Evolutionary conservation across 805 yeast species (phyloP), one percentile per base, ranked within the genome.

Genomic region (Cyberlindnera misumaiensis): DNA sequence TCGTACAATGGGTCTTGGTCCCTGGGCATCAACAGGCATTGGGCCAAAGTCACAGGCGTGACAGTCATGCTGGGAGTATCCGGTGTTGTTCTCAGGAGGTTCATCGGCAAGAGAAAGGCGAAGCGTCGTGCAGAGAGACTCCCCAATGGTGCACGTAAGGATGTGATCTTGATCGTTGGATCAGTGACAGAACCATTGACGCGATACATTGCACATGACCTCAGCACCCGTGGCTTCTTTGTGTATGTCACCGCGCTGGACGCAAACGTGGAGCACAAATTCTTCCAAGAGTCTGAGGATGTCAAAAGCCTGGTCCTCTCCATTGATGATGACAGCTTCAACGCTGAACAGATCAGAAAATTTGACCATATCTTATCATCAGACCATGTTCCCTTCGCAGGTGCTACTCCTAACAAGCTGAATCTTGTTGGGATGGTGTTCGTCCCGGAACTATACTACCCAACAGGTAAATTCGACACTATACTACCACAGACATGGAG

Each of bases 191-290:
- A 83, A 45, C 86, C 87, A 1, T 62, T 84, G 40, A 77, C 86
- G 1, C 68, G 84, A 41, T 67, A 79, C 36, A 62, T 86, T 24
- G 84, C 88, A 1, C 68, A 73, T 40, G 95, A 86, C 55, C 68
- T 86, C 45, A 88, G 84, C 46, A 71, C 72, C 32, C 65, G 95
- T 38, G 95, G 95, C 1, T 85, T 83, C 54, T 80, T 87, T 25
- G 88, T 87, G 3, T 86, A 81, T 55, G 68, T 86, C 45, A 79
- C 94, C 0, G 59, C 64, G 1, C 56, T 70, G 1, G 62, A 62
- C 29, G 52, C 60, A 10, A 54, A 55, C 24, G 47, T 50, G 1
- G 60, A 57, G 26, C 55, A 66, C 32, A 64, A 60, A 46, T 70
- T 70, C 38, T 64, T 77, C 34, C 73, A 71, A 43, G 72, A 64